Evolutionary conservation across 2,329 filamentous ascomycete species (phyloP), one percentile per base, ranked within the genome.

Genomic region (Zasmidium angulare): DNA sequence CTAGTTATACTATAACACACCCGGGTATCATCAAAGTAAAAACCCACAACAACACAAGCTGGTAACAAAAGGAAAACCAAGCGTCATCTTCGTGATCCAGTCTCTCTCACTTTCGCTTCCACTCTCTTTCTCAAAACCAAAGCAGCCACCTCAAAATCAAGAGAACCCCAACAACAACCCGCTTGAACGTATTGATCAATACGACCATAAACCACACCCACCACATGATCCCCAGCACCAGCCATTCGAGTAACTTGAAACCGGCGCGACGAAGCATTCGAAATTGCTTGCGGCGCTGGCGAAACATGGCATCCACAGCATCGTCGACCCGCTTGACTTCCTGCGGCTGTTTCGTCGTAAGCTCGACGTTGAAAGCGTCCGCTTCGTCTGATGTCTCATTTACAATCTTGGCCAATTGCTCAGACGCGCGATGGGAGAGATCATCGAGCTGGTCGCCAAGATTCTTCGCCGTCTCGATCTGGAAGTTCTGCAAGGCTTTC

Each of bases 201-300:
- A 92, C 89, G 22, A 97, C 93, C 31, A 96, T 80, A 60, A 96
- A 85, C 92, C 93, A 98, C 17, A 96, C 87, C 75, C 89, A 91
- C 92, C 95, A 97, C 87, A 98, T 91, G 67, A 96, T 84, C 2
- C 89, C 90, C 43, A 98, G 86, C 19, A 98, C 82, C 52, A 86
- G 78, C 91, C 92, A 97, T 79, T 98, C 93, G 17, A 97, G 84
- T 20, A 88, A 76, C 56, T 92, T 86, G 84, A 92, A 98, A 14
- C 91, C 88, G 0, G 86, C 85, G 14, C 90, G 81, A 43, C 91
- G 81, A 22, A 92, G 75, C 86, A 91, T 92, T 56, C 90, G 82
- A 70, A 95, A 81, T 54, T 91, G 82, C 60, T 89, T 82, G 60
- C 90, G 82, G 53, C 92, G 82, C 79, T 90, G 87, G 69, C 89